Base-by-base conservation (phyloP, 202 grass and related monocot genomes). In the Thinopyrum obtusiflorum region DNA sequence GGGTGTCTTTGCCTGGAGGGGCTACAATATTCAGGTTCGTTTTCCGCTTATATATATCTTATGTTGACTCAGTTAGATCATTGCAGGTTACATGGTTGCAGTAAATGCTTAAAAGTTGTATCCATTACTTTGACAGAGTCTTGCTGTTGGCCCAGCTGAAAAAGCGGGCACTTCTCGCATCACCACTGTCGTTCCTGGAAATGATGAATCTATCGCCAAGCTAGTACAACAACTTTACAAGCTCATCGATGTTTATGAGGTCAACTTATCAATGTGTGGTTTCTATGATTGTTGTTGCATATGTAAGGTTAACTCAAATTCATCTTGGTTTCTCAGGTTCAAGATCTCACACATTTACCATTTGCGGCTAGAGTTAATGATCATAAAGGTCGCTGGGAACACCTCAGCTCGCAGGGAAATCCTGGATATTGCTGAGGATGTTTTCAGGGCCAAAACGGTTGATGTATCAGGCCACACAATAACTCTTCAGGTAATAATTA, bases 381-480 rank as follows among this genome's bases (percentile, higher is more conserved):
- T 94, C 39, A 92, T 94, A 75, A 94, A 94, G 63, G 85, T 94
- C 0, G 88, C 92, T 63, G 92, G 87, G 68, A 94, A 94, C 32
- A 83, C 89, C 73, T 42, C 79, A 84, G 92, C 84, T 40, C 77
- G 90, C 33, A 94, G 92, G 39, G 87, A 84, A 80, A 89, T 94
- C 77, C 67, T 92, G 77, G 92, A 94, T 82, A 88, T 94, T 86
- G 92, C 92, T 70, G 76, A 74, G 71, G 71, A 90, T 69, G 83
- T 94, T 82, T 92, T 94, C 59, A 76, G 88, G 49, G 92, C 92
- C 25, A 87, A 86, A 79, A 82, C 83, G 68, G 92, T 94, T 60
- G 92, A 94, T 90, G 83, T 92, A 81, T 94, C 92, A 20, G 92
- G 90, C 73, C 92, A 94, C 78, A 94, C 92, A 59, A 81, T 94